Evolutionary conservation across 441 rosid genomes (phyloP), one percentile per base, ranked within the genome.

Genomic region (Adansonia madagascariensis): DNA sequence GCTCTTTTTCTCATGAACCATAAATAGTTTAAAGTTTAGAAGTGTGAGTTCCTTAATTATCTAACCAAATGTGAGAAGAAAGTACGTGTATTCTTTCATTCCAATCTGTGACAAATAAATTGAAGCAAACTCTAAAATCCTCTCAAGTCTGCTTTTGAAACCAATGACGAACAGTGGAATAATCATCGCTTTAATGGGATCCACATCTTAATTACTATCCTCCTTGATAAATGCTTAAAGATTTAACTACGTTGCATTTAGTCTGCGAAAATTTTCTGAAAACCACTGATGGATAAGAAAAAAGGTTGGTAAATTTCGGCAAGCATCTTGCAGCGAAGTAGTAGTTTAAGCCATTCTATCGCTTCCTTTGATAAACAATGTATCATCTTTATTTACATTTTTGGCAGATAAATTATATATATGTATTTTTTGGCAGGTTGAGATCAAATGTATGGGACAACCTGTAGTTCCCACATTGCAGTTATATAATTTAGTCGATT

Each of bases 401-500:
- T 64, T 47, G 20, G 5, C 6, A 35, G 6, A 35, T 35, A 35
- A 4, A 35, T 35, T 35, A 35, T 35, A 35, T 35, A 35, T 35
- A 22, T 46, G 7, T 1, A 8, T 65, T 24, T 64, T 61, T 52
- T 64, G 82, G 80, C 88, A 95, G 98, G 86, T 72, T 5, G 98
- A 91, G 88, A 93, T 95, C 72, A 93, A 78, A 84, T 95, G 94
- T 64, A 85, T 95, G 96, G 98, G 98, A 74, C 89, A 90, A 78
- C 80, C 94, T 53, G 92, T 95, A 20, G 77, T 89, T 66, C 97
- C 98, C 39, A 86, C 94, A 8, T 65, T 91, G 80, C 86, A 84
- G 79, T 81, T 95, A 80, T 83, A 83, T 82, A 89, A 84, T 85
- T 84, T 93, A 84, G 86, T 92, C 35, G 96, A 93, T 59, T 78